Base-by-base conservation (phyloP, 768 basidiomycete species). In the Obba rivulosa region DNA sequence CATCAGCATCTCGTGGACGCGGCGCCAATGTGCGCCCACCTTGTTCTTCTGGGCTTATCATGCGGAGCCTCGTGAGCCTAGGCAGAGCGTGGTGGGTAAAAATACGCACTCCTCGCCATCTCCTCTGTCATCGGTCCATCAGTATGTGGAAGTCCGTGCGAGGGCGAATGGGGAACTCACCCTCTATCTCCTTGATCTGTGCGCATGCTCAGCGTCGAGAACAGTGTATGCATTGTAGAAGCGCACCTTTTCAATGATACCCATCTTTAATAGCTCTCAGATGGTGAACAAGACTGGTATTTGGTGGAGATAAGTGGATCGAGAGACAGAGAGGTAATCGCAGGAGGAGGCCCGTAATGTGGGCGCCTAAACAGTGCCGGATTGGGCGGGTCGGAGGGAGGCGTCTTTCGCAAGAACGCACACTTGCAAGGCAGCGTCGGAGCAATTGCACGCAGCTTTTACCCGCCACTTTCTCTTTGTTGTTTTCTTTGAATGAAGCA, bases 131-230 rank as follows among this genome's bases (percentile, higher is more conserved):
- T 8, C 31, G 23, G 14, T 34, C 43, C 43, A 35, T 47, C 22
- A 41, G 16, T 25, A 22, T 18, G 9, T 16, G 31, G 24, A n/a
- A n/a, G n/a, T n/a, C 21, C n/a, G 24, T 20, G 25, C 39, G 11
- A 24, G 2, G 3, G 10, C 24, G 18, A 39, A 31, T 40, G 31
- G 11, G 18, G 35, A 23, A 55, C 87, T 69, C 64, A 91, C 91
- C 89, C 79, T 97, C 91, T 54, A 95, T 95, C 66, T 89, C 92
- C 66, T 92, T 94, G 58, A 96, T 95, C 92, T 94, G 23, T 24
- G 45, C 17, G 21, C 34, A 36, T 24, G 28, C 13, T 31, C 25
- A 41, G 8, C 21, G 36, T 39, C 8, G 4, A 10, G 17, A 24
- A 39, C 28, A 31, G 5, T 24, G 22, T 9, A n/a, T 38, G 21